Conservation (phyloP, 2,329 filamentous ascomycete species). For the Cadophora gregata region DNA sequence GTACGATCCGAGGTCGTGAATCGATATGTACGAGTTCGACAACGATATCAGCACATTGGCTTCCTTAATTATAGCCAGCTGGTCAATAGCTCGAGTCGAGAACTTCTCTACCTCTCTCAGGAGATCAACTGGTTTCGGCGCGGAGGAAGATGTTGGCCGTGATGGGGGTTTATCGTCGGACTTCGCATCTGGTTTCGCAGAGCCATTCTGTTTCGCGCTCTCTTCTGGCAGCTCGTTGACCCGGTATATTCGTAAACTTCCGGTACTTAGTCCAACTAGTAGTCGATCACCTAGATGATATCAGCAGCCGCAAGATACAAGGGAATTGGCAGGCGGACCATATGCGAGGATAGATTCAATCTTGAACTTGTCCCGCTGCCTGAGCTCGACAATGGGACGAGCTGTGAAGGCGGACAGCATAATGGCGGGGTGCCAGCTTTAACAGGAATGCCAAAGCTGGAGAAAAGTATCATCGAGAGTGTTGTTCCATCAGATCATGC, state of each 20-base stretch:
- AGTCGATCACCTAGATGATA: slow-evolving; percentile 75
- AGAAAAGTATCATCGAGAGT: slow-evolving; percentile 32
- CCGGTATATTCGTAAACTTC: slow-evolving; percentile 87
- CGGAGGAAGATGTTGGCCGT: slow-evolving; percentile 39
- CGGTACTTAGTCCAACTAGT: slow-evolving; percentile 89
- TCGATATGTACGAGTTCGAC: slow-evolving; percentile 86
- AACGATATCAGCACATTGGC: slow-evolving; percentile 89
- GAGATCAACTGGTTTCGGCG: slow-evolving; percentile 73
- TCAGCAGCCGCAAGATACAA: slow-evolving; percentile 27
- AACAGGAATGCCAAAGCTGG: slow-evolving; percentile 25
- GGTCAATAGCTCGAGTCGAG: slow-evolving; percentile 86
- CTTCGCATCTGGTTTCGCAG: slow-evolving; percentile 42
- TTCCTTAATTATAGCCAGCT: slow-evolving; percentile 95
- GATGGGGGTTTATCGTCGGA: slow-evolving; percentile 38
- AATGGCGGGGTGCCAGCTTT: slow-evolving; percentile 47
- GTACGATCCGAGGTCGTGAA: slow-evolving; percentile 89
- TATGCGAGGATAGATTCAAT: slow-evolving; percentile 96
- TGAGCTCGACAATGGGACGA: slow-evolving; percentile 95
- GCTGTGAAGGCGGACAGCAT: slow-evolving; percentile 99
- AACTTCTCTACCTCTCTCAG: slow-evolving; percentile 94
- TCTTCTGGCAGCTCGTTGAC: slow-evolving; percentile 71
- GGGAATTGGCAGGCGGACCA: slow-evolving; percentile 56
- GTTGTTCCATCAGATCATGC: slow-evolving; percentile 11
- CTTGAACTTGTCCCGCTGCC: slow-evolving; percentile 91
- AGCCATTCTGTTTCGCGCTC: slow-evolving; percentile 48